These are phyloP conservation scores for Pestalotiopsis sp. DNA, from an alignment of 2,329 filamentous ascomycete genomes.

Conservation along the genomic window DNA sequence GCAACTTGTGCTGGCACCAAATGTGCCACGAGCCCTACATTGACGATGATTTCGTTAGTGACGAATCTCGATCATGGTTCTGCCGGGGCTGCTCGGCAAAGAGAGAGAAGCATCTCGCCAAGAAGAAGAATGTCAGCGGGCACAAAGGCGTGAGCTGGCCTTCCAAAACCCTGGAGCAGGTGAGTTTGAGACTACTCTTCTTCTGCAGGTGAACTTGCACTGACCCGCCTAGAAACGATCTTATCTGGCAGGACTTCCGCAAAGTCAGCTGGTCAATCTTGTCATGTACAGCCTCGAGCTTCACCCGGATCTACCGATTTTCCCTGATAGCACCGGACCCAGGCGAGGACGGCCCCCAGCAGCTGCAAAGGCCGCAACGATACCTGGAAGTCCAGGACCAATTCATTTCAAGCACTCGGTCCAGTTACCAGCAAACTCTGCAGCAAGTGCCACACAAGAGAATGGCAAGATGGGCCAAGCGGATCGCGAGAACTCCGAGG, in stretches of 20 bases:
- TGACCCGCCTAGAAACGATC: slow-evolving; percentile 54
- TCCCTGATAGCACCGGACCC: slow-evolving; percentile 44
- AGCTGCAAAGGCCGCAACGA: slow-evolving; percentile 24
- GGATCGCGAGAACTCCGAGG: slow-evolving; percentile 28
- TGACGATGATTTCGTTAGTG: slow-evolving; percentile 66
- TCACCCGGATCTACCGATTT: slow-evolving; percentile 69
- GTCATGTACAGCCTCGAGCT: slow-evolving; percentile 63
- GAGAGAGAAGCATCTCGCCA: slow-evolving; percentile 44
- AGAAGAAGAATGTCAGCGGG: slow-evolving; percentile 39
- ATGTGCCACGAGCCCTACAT: slow-evolving; percentile 79
- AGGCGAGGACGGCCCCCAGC: slow-evolving; percentile 13
- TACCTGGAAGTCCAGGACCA: slow-evolving; percentile 12
- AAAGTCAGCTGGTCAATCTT: slow-evolving; percentile 64
- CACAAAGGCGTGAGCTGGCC: slow-evolving; percentile 42
- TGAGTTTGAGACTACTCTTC: slow-evolving; percentile 21
- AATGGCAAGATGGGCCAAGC: slow-evolving; percentile 14
- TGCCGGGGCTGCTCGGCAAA: slow-evolving; percentile 64
- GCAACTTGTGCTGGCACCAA: slow-evolving; percentile 80
- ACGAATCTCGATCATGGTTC: slow-evolving; percentile 72
- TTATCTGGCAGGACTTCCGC: slow-evolving; percentile 65
- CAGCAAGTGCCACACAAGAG: slow-evolving; percentile 12
- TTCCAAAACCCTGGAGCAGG: slow-evolving; percentile 41
- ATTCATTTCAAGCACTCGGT: slow-evolving; percentile 35
- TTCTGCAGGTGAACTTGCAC: background rate
- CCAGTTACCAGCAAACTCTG: slow-evolving; percentile 18